Conservation (phyloP, 495 filamentous ascomycete species). For the Astrothelium macrocarpum region DNA sequence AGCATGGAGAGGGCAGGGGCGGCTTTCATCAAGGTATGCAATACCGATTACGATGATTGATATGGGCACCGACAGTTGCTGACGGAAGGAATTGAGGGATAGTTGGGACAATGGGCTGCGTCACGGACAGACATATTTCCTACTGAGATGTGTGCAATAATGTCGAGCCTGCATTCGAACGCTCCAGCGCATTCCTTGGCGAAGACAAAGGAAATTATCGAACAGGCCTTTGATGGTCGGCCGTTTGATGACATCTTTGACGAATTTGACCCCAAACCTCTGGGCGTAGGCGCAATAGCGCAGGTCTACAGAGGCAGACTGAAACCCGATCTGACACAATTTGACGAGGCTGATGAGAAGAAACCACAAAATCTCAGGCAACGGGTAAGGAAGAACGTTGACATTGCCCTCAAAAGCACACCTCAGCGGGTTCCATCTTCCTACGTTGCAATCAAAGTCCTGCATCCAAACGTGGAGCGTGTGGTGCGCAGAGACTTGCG, state of each 20-base stretch:
- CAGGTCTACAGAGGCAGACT: constrained; percentile 96
- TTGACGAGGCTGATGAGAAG: constrained; percentile 46
- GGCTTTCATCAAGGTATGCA: constrained; percentile 87
- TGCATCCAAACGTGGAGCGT: constrained; percentile 85
- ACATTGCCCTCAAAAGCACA: constrained; percentile 72
- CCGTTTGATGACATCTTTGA: constrained; percentile 89
- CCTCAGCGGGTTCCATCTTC: constrained; percentile 79
- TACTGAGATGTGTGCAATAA: constrained; percentile 78
- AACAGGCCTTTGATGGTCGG: constrained; percentile 68
- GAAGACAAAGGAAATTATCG: constrained; percentile 68
- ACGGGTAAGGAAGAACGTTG: constrained; percentile 70
- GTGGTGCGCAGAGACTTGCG: constrained; percentile 77
- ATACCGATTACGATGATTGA: background rate
- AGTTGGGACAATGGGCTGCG: constrained; percentile 99
- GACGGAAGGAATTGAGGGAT: constrained; percentile 3
- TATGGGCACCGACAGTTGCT: background rate
- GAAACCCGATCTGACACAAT: constrained; percentile 63
- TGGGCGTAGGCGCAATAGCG: constrained; percentile 94
- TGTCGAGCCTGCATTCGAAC: constrained; percentile 93
- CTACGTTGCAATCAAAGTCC: constrained; percentile 93
- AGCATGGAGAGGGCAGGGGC: constrained; percentile 92
- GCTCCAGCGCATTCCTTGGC: constrained; percentile 82
- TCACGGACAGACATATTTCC: constrained; percentile 96
- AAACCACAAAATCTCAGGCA: constrained; percentile 47
- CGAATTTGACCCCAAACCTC: constrained; percentile 81